Base-by-base conservation (phyloP, 352 stramenopile species). In the Elongisporangium anandrum region DNA sequence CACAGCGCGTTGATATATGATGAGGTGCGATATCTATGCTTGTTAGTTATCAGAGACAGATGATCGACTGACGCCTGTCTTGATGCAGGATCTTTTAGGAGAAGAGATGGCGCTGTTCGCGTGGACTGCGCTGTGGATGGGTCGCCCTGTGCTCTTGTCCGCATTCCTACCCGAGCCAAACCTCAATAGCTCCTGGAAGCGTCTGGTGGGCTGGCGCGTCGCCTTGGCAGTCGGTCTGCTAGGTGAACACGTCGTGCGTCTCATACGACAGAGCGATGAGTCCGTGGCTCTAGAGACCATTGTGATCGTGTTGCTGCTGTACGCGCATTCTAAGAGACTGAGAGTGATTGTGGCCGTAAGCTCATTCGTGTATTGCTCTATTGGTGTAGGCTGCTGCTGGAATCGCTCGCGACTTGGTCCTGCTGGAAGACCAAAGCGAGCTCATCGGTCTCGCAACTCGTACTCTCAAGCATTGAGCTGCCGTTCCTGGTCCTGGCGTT, bases 1-100 rank as follows among this genome's bases (percentile, higher is more conserved):
- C 60, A 82, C 22, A 81, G 85, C 50, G 54, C 52, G 15, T 54
- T 84, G n/a, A 69, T 85, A 61, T 67, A 70, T 41, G 65, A 79
- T 17, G 24, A 70, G 72, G 78, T 88, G 65, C 19, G 59, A 49
- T 4, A 0, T 26, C 7, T n/a, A 23, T 39, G 20, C 52, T n/a
- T 39, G 23, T n/a, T n/a, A n/a, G n/a, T n/a, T n/a, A n/a, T n/a
- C n/a, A n/a, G n/a, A n/a, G n/a, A n/a, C n/a, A n/a, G n/a, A n/a
- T n/a, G n/a, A n/a, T n/a, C n/a, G 38, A 34, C 21, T 59, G 15
- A 23, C 16, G 41, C n/a, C 34, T 13, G 17, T 12, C 10, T 26
- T 17, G 19, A 16, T 50, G 3, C 41, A 87, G 77, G 54, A 54
- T 24, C 61, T 81, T 6, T 60, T 55, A 12, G 66, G 8, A 5